These are phyloP conservation scores for Claviceps purpurea DNA, from an alignment of 2,329 filamentous ascomycete genomes.

Conservation along the genomic window DNA sequence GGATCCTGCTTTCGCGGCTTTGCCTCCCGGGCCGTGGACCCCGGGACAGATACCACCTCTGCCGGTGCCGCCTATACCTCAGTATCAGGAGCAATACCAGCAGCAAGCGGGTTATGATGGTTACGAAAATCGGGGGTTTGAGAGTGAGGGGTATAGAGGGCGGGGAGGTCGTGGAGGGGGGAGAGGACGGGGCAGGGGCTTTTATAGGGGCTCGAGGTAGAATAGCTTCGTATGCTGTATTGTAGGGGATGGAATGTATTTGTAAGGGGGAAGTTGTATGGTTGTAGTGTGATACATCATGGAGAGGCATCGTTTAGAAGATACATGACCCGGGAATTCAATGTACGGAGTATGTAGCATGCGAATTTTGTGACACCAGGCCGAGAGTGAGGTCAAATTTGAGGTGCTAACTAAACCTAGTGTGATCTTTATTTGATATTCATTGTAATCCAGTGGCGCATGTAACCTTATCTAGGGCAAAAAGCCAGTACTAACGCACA, in stretches of 20 bases:
- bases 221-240: neutral
- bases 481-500: no score
- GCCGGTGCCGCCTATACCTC: constrained; percentile 6
- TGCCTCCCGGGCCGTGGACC: constrained; percentile 16
- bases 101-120: neutral
- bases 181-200: constrained; percentile 7
- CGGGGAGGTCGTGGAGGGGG: constrained; percentile 14
- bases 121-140: constrained; percentile 15
- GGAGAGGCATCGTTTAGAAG: no score
- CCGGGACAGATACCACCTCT: constrained; percentile 10
- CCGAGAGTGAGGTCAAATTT: no score
- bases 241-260: neutral
- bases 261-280: no score
- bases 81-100: neutral
- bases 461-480: no score
- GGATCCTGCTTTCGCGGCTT: constrained; percentile 14
- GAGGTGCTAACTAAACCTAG: no score
- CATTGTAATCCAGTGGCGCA: no score
- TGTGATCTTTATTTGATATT: no score
- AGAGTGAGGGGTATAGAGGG: constrained; percentile 15
- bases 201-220: neutral
- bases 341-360: no score
- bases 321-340: no score
- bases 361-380: no score
- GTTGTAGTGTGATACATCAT: no score